Conservation (phyloP, 805 yeast species). For the Kodamaea laetipori region DNA sequence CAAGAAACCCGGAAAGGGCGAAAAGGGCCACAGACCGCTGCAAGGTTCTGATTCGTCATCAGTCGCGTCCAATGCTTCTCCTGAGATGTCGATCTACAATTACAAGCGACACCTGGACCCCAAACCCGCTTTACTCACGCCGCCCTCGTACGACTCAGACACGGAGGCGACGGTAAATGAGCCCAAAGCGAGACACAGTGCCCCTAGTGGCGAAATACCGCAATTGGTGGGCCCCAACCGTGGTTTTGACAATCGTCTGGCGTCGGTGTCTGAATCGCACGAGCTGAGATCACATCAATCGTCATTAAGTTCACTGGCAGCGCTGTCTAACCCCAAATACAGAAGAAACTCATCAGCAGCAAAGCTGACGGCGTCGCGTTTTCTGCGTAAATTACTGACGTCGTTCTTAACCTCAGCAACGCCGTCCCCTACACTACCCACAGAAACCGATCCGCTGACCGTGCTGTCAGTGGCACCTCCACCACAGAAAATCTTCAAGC, state of each 20-base stretch:
- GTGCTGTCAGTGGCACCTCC: slow-evolving; percentile 2
- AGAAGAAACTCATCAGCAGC: slow-evolving; percentile 1
- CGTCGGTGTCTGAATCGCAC: too few relatives aligned
- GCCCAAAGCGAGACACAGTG: neutral
- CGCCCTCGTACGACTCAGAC: slow-evolving; percentile 1
- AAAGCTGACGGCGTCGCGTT: neutral
- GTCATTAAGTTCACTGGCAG: neutral
- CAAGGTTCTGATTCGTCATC: slow-evolving; percentile 10
- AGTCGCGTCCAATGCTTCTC: slow-evolving; percentile 2
- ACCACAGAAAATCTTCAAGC: neutral
- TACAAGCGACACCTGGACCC: neutral
- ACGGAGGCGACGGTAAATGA: neutral
- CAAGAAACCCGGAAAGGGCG: neutral
- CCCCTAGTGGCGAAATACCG: neutral
- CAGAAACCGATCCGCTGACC: too few relatives aligned
- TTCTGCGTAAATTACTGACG: slow-evolving; percentile 1
- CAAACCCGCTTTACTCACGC: neutral
- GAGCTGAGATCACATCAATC: too few relatives aligned
- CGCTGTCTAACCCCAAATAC: neutral
- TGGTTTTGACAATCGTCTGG: too few relatives aligned
- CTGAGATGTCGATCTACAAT: neutral
- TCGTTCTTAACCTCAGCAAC: neutral
- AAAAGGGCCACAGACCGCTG: neutral
- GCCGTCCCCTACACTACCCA: slow-evolving; percentile 5
- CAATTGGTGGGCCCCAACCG: too few relatives aligned